Conservation (phyloP, 2,329 filamentous ascomycete species). For the Fusarium abutilonis region DNA sequence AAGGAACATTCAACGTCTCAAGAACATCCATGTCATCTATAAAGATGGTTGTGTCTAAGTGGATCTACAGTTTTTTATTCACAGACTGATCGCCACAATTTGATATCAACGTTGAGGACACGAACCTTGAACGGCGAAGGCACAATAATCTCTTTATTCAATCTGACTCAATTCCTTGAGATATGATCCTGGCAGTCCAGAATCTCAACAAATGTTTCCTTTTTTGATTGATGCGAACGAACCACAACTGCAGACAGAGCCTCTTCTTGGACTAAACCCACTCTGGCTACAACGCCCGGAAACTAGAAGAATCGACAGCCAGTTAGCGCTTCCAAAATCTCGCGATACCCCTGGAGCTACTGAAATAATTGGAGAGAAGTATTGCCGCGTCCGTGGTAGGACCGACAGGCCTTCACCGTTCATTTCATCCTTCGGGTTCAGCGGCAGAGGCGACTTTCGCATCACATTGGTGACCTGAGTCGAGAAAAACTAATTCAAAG, state of each 20-base stretch:
- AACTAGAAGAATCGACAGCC: constrained; percentile 28
- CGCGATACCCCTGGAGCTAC: constrained; percentile 24
- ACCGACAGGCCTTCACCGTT: constrained; percentile 26
- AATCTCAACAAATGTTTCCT: neutral
- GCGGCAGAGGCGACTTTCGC: constrained; percentile 3
- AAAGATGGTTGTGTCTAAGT: constrained; percentile 8
- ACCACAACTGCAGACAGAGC: constrained; percentile 21
- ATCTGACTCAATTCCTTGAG: neutral
- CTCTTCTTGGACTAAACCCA: constrained; percentile 23
- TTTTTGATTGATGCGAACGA: neutral
- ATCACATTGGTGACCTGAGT: neutral
- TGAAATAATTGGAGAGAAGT: constrained; percentile 26
- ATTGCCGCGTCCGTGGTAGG: constrained; percentile 29
- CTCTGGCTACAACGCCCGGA: constrained; percentile 21
- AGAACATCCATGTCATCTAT: constrained; percentile 9
- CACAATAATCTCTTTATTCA: neutral
- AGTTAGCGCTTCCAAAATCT: constrained; percentile 26
- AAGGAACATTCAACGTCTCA: constrained; percentile 12
- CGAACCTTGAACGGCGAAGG: neutral
- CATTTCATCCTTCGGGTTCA: constrained; percentile 7
- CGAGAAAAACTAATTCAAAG: neutral
- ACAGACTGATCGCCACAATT: neutral
- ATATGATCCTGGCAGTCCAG: neutral
- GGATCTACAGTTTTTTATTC: constrained; percentile 3
- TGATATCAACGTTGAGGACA: neutral